Base-by-base conservation (phyloP, 129 eudicot species). In the Sambucus nigra region DNA sequence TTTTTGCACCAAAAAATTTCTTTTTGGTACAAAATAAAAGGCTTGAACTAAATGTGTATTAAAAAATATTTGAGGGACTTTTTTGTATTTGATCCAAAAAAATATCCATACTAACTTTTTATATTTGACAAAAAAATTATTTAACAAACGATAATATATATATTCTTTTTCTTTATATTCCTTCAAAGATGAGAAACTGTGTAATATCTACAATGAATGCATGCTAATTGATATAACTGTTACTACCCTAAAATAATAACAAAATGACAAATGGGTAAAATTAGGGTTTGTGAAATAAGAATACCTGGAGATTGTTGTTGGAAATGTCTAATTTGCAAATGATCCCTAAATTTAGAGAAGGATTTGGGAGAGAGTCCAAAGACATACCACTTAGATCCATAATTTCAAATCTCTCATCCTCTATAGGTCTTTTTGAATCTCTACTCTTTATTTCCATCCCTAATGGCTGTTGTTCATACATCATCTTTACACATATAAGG, bases 341-440 rank as follows among this genome's bases (percentile, higher is more conserved):
- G 7, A 63, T 38, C 17, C 59, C 76, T 26, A 82, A 29, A 67
- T 83, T 83, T 4, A 80, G 47, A 40, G 77, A 51, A 53, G 84
- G 70, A 53, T 61, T 83, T 0, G 86, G 94, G 14, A 87, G 83
- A 25, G 61, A 51, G 15, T 87, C 79, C 52, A 83, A 65, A 38
- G 73, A 76, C 83, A 82, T 58, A n/a, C 86, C 94, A 74, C 94
- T 87, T 64, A 87, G 61, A 76, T 87, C 96, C 72, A 87, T 70
- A 7, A 69, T 72, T 41, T 76, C 76, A 23, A 61, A 65, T 69
- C 51, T 58, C 11, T 74, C 70, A 16, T 73, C 68, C 57, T 54
- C 23, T 3, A 19, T 57, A 0, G 23, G 11, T 45, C 7, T 40
- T 46, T 32, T 39, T 46, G 28, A 31, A 15, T 23, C 41, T 33